These are phyloP conservation scores for Talaromyces sp. DNA, from an alignment of 2,329 filamentous ascomycete genomes.

Conservation along the genomic window DNA sequence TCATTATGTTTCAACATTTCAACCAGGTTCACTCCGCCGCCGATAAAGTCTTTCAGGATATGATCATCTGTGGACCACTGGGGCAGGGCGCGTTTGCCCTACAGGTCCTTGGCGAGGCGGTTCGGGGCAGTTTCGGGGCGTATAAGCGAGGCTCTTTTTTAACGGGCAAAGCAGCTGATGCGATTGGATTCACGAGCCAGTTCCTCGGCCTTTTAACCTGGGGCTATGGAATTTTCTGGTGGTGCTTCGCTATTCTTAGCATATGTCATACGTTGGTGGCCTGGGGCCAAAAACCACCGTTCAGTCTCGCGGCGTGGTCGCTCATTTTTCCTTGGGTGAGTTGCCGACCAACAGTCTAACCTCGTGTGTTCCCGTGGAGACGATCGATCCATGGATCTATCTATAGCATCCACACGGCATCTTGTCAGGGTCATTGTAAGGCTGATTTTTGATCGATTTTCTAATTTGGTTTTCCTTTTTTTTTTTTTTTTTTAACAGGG, in stretches of 20 bases:
- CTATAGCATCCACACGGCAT: not conserved
- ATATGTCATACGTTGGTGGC: slow-evolving; percentile 31
- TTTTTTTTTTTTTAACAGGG: slow-evolving; percentile 33
- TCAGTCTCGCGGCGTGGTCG: slow-evolving; percentile 39
- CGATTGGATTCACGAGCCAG: slow-evolving; percentile 38
- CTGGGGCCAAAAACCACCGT: slow-evolving; percentile 26
- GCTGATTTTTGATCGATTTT: too few relatives aligned
- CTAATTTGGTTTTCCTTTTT: too few relatives aligned
- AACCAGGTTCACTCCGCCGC: slow-evolving; percentile 23
- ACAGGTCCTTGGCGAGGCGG: slow-evolving; percentile 38
- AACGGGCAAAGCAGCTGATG: slow-evolving; percentile 33
- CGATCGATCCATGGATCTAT: not conserved
- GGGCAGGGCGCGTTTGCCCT: slow-evolving; percentile 46
- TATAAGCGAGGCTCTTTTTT: slow-evolving; percentile 40
- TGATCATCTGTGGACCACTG: slow-evolving; percentile 47
- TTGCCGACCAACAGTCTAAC: not conserved
- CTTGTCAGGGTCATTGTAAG: not conserved
- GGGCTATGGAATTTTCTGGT: slow-evolving; percentile 48
- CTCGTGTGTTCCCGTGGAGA: too few relatives aligned
- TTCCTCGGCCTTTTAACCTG: slow-evolving; percentile 44
- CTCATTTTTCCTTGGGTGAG: slow-evolving; percentile 46
- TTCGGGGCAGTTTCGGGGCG: slow-evolving; percentile 32
- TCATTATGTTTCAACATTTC: slow-evolving; percentile 40
- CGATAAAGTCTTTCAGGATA: slow-evolving; percentile 38
- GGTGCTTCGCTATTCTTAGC: slow-evolving; percentile 43